Base-by-base conservation (phyloP, 139 green algal genomes). In the Chlorella sp. region DNA sequence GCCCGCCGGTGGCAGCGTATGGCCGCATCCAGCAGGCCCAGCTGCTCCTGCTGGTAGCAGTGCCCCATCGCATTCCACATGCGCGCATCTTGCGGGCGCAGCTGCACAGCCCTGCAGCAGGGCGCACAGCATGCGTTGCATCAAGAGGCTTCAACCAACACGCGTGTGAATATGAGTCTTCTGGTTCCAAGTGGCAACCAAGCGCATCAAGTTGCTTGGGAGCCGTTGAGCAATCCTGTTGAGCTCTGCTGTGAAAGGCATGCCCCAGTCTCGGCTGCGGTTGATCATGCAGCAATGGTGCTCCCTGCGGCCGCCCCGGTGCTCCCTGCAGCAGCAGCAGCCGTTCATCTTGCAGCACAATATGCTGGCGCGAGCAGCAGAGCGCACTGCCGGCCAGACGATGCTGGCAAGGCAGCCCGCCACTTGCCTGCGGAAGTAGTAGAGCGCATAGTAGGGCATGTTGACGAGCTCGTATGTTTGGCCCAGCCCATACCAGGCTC, bases 21-120 rank as follows among this genome's bases (percentile, higher is more conserved):
- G 71, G 97, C 97, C 14, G 94, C 94, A 34, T 94, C 92, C 32
- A 90, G 48, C 92, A 95, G 92, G 14, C 76, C 78, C 83, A 98
- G 91, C 91, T 96, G 91, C 77, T 96, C 93, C 82, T 88, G 92
- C 92, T 97, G 95, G 88, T 98, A 99, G 95, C 97, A 99, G 93
- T 99, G 96, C 21, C 96, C 98, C 94, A 99, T 97, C 22, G 98
- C 98, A 81, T 96, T 98, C 98, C 98, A 99, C 97, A 99, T 99
- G 87, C 98, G 96, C 21, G 97, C 94, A 91, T 99, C 98, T 3
- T 95, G 87, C 1, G 96, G 96, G 24, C 96, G 89, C 90, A 99
- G 93, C 91, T 96, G 88, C 42, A 96, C 92, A 32, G 97, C 97
- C 32, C 95, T 92, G 89, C 95, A 36, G 34, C 28, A 18, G 22